phyloP scores from a whole-genome alignment of 805 yeast genomes.

The Zygotorulaspora chibaensis region DNA sequence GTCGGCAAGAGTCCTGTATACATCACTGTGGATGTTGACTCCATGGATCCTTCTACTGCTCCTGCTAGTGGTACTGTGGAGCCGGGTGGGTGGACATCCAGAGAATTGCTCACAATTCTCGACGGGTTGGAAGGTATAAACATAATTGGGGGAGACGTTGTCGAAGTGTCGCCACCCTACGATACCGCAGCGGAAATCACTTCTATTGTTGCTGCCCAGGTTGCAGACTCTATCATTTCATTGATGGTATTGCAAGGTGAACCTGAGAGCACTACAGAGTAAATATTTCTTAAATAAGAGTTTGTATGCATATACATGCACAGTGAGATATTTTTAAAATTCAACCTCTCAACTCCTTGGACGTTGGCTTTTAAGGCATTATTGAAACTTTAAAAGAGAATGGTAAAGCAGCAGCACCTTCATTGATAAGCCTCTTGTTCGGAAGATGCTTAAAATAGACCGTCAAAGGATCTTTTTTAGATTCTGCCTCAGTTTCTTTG shows the following conservation, averaged over 20 bases:
- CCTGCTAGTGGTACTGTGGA: constrained; percentile 55
- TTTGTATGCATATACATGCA: too few relatives aligned
- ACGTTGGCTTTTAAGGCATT: too few relatives aligned
- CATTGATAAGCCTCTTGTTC: too few relatives aligned
- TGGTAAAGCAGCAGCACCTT: too few relatives aligned
- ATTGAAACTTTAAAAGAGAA: too few relatives aligned
- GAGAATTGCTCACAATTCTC: constrained; percentile 43
- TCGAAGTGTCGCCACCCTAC: constrained; percentile 56
- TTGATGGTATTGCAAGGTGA: constrained; percentile 36
- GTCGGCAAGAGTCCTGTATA: constrained; percentile 42
- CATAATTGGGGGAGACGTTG: constrained; percentile 49
- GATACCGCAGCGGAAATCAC: constrained; percentile 59
- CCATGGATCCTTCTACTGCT: constrained; percentile 48
- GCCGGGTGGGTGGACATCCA: constrained; percentile 48
- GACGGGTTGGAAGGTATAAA: constrained; percentile 45
- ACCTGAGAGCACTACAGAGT: constrained; percentile 17
- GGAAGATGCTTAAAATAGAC: too few relatives aligned
- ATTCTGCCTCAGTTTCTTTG: too few relatives aligned
- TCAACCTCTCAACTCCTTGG: too few relatives aligned
- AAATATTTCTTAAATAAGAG: background rate
- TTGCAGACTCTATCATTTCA: constrained; percentile 46
- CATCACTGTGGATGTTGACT: constrained; percentile 48
- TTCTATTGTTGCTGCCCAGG: constrained; percentile 61
- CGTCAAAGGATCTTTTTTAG: too few relatives aligned
- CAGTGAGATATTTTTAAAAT: too few relatives aligned